These are phyloP conservation scores for Pseudogymnoascus sp. DNA, from an alignment of 2,329 filamentous ascomycete species.

Conservation along the genomic window DNA sequence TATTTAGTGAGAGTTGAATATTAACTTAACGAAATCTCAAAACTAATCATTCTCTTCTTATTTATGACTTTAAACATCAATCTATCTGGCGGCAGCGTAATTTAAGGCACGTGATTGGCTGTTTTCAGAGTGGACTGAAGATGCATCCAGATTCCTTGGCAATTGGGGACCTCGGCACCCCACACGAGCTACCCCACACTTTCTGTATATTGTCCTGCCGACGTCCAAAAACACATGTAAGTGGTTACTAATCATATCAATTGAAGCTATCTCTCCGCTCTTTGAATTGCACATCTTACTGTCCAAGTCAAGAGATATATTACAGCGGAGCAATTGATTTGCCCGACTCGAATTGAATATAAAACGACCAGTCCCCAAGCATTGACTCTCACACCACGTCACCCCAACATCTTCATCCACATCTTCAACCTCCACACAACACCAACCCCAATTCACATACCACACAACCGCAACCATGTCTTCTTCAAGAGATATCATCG, in stretches of 20 bases:
- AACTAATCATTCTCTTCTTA: not conserved
- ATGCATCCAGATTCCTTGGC: not conserved
- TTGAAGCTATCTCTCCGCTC: not conserved
- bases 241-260: not conserved
- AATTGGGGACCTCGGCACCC: not conserved
- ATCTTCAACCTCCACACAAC: not conserved
- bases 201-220: not conserved
- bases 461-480: conserved; percentile 19
- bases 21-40: not conserved
- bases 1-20: conserved; percentile 4
- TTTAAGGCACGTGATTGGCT: not conserved
- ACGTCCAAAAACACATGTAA: not conserved
- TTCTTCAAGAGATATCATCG: conserved; percentile 41
- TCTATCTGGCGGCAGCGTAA: not conserved
- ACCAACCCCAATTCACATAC: not conserved
- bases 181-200: not conserved
- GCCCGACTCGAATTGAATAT: not conserved
- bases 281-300: conserved; percentile 1
- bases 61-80: not conserved
- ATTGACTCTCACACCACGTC: not conserved
- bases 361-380: not conserved
- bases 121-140: not conserved
- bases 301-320: not conserved
- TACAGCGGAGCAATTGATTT: not conserved
- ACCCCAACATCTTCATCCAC: not conserved